Evolutionary conservation across 2,329 filamentous ascomycete species (phyloP).

Genomic region (Alternaria tenuissima): DNA sequence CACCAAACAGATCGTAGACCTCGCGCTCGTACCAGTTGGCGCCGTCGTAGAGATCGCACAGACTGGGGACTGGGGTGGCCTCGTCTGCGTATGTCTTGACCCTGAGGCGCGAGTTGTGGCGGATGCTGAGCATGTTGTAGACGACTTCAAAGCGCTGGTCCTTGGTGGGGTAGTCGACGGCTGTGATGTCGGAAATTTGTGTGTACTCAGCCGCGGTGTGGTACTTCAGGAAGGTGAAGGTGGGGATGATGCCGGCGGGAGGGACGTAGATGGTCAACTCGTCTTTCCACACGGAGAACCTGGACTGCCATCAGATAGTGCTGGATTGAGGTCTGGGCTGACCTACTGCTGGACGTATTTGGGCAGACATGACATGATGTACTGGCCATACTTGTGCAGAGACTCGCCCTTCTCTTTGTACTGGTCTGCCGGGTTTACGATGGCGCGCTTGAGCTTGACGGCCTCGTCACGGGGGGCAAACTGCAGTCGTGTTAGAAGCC

Average conservation of each 20-base stretch:
- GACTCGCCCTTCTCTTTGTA: conserved; percentile 85
- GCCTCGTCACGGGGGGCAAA: conserved; percentile 53
- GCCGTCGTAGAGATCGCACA: conserved; percentile 87
- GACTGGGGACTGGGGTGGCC: conserved; percentile 88
- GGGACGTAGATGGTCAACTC: conserved; percentile 94
- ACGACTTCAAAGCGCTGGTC: conserved; percentile 97
- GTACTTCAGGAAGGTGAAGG: conserved; percentile 95
- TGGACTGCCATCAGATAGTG: conserved; percentile 26
- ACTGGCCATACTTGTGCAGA: conserved; percentile 93
- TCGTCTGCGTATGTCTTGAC: conserved; percentile 99
- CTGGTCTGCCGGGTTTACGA: conserved; percentile 93
- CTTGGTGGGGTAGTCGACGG: conserved; percentile 93
- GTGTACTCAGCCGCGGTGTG: conserved; percentile 98
- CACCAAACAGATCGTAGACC: conserved; percentile 96
- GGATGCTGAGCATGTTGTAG: conserved; percentile 94
- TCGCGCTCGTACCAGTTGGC: conserved; percentile 99
- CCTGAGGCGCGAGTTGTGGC: conserved; percentile 94
- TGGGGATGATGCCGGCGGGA: conserved; percentile 85
- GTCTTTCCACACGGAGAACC: conserved; percentile 98
- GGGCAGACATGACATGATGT: conserved; percentile 94
- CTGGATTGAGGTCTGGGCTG: neutral
- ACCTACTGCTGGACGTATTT: conserved; percentile 91
- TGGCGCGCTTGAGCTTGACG: conserved; percentile 73
- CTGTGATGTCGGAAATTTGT: conserved; percentile 89
- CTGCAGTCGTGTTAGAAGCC: conserved; percentile 41